Base-by-base conservation (phyloP, 73 alveolate genomes). In the Diophrys appendiculata region DNA sequence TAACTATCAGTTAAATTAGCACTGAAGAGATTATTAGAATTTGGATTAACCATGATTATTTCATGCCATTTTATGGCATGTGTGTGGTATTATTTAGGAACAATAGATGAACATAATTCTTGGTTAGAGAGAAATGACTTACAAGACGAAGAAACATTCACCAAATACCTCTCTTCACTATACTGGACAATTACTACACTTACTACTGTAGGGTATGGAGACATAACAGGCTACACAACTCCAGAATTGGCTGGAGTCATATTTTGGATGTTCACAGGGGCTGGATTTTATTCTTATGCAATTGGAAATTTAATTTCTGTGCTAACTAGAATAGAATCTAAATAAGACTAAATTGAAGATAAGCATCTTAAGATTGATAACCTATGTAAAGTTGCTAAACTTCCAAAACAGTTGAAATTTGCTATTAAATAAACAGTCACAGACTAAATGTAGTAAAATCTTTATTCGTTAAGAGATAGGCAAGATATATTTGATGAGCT, bases 191-290 rank as follows among this genome's bases (percentile, higher is more conserved):
- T 81, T n/a, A 86, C 67, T 43, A 90, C 96, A 27, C 30, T 70
- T 54, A 82, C 90, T 0, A 90, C 96, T 72, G 89, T 80, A 13
- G 96, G 96, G 27, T 90, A 80, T 67, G 96, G 96, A 2, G 96
- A 90, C 60, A 90, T 90, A 2, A 28, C 80, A 24, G 90, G 94
- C 54, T 33, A 65, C 71, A 90, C 80, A 29, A 29, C 54, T 18
- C n/a, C 13, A 33, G 96, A 90, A 75, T 74, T 32, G 33, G 55
- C 43, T 25, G 43, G 71, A 2, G 79, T 86, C 0, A 30, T 86
- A 32, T 24, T 55, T 35, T 35, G 80, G 24, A 54, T 90, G 30
- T 70, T 76, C 18, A 24, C 81, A 52, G 96, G 96, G 8, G 89
- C 72, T 2, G 76, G 83, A 3, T 79, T 86, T 72, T 86, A 80